These are phyloP conservation scores for Huntiella decipiens DNA, from an alignment of 2,329 filamentous ascomycete genomes.

Conservation along the genomic window DNA sequence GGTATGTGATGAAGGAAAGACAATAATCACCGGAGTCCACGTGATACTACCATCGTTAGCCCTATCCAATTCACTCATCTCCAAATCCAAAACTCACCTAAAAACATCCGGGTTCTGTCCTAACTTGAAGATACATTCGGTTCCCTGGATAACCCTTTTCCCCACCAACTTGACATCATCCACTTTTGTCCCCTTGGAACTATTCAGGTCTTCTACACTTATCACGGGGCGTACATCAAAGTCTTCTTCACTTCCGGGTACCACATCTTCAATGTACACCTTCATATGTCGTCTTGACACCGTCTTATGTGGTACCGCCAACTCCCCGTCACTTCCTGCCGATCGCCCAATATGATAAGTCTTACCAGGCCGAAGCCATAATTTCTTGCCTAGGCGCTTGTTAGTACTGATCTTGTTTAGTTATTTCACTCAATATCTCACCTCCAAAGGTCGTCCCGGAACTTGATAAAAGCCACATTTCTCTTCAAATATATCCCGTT, in stretches of 20 bases:
- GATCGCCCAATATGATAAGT: constrained; percentile 8
- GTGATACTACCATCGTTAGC: constrained; percentile 33
- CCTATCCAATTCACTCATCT: no score
- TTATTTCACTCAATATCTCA: not conserved
- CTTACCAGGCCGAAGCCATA: constrained; percentile 9
- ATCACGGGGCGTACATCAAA: constrained; percentile 48
- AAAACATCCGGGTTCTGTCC: constrained; percentile 22
- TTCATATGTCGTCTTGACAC: constrained; percentile 80
- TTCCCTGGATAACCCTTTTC: constrained; percentile 31
- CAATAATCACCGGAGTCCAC: constrained; percentile 68
- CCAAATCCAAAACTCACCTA: not conserved
- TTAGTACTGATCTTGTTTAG: not conserved
- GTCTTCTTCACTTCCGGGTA: constrained; percentile 44
- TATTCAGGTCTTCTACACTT: constrained; percentile 59
- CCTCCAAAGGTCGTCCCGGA: not conserved
- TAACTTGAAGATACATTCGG: constrained; percentile 48
- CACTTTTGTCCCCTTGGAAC: constrained; percentile 65
- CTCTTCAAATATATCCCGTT: not conserved
- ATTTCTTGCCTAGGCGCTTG: constrained; percentile 1
- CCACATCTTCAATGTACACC: constrained; percentile 30
- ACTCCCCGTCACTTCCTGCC: constrained; percentile 29
- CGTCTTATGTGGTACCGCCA: constrained; percentile 57
- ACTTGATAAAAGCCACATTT: constrained; percentile 10
- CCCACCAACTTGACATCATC: constrained; percentile 55
- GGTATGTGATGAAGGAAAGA: constrained; percentile 41